A percentile compares a stretch with the other conserved stretches of the same genome.
These are phyloP conservation scores for Lactarius sanguifluus DNA, from an alignment of 768 basidiomycete species.

Conservation along the genomic window DNA sequence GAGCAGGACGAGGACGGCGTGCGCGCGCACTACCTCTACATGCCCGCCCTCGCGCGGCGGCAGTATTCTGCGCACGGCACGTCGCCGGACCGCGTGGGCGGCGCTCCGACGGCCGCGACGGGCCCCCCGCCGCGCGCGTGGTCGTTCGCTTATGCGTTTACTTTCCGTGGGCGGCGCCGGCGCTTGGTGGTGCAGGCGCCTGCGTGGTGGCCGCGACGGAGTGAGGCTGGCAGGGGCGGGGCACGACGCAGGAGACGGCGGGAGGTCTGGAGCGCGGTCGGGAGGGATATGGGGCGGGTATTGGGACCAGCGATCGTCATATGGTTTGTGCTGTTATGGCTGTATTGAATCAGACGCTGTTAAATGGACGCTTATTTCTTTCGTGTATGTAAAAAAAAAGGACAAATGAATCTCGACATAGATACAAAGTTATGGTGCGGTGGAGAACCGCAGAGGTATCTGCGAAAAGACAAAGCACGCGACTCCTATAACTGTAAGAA, in stretches of 20 bases:
- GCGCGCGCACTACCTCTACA: constrained; percentile 27
- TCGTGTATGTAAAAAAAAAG: neutral
- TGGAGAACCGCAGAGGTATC: constrained; percentile 24
- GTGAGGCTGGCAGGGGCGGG: neutral
- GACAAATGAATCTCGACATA: too few species aligned
- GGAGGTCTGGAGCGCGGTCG: constrained; percentile 17
- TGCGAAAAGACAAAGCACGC: constrained; percentile 39
- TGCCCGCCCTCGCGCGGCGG: constrained; percentile 18
- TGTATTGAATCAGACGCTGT: constrained; percentile 2
- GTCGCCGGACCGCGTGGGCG: neutral
- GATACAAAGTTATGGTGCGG: neutral
- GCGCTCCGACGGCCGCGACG: neutral
- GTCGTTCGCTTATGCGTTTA: constrained; percentile 54
- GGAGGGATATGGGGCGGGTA: constrained; percentile 21
- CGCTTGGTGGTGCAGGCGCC: constrained; percentile 52
- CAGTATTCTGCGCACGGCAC: constrained; percentile 23
- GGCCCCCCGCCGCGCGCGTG: constrained; percentile 9
- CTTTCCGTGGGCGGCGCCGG: constrained; percentile 53
- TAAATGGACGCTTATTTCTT: neutral
- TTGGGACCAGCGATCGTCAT: constrained; percentile 10
- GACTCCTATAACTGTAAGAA: constrained; percentile 40
- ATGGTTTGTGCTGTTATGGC: constrained; percentile 23
- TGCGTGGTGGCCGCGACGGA: constrained; percentile 14
- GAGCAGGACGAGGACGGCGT: constrained; percentile 26
- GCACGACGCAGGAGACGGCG: neutral